phyloP scores from a whole-genome alignment of 257 asterid genomes.

The Primulina huaijiensis region DNA sequence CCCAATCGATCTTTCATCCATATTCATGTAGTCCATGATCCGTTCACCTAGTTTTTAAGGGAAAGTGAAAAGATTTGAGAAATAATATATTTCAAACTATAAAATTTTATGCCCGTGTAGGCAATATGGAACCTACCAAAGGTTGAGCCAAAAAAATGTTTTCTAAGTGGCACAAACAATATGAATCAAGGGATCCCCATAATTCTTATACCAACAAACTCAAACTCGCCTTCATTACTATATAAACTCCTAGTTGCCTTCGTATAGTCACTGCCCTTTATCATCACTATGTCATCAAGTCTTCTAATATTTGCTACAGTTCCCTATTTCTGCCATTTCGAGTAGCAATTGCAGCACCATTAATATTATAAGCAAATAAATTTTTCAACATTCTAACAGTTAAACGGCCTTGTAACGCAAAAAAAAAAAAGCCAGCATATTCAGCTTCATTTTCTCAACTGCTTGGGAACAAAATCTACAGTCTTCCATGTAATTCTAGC shows the following conservation, averaged over 20 bases:
- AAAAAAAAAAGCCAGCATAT: not conserved
- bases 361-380: not conserved
- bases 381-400: not conserved
- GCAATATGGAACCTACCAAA: not conserved
- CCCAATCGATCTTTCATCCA: slow-evolving; percentile 97
- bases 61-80: not conserved
- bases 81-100: not conserved
- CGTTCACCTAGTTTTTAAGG: slow-evolving; percentile 67
- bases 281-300: not conserved
- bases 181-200: not conserved
- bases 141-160: not conserved
- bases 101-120: not conserved
- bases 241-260: slow-evolving; percentile 4
- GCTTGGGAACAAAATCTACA: not conserved
- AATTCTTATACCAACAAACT: not conserved
- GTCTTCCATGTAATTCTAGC: not conserved
- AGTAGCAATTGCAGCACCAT: not conserved
- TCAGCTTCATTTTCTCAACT: not conserved
- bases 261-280: not conserved
- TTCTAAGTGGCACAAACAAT: not conserved
- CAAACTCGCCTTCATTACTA: not conserved
- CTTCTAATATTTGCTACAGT: not conserved
- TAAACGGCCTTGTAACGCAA: not conserved
- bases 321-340: not conserved
- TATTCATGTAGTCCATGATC: slow-evolving; percentile 84